phyloP scores from a whole-genome alignment of 2,329 filamentous ascomycete genomes.

The Apiospora phragmitis region DNA sequence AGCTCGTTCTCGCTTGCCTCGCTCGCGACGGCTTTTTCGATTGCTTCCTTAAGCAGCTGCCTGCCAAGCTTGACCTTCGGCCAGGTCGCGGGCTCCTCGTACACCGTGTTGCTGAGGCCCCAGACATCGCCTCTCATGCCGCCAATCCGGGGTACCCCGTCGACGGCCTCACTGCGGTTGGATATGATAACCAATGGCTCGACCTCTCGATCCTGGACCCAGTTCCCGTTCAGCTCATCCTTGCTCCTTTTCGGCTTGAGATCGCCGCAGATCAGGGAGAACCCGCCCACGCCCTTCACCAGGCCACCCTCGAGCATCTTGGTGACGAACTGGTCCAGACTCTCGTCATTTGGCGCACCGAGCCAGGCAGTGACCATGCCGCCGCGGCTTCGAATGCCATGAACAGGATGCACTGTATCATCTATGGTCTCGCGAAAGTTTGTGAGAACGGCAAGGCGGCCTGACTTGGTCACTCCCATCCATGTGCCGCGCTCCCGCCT shows the following conservation, averaged over 20 bases:
- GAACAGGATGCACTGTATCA: slow-evolving; percentile 52
- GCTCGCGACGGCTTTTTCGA: slow-evolving; percentile 41
- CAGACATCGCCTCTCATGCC: slow-evolving; percentile 52
- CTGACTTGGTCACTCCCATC: slow-evolving; percentile 62
- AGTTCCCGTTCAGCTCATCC: slow-evolving; percentile 16
- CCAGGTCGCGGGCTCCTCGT: slow-evolving; percentile 55
- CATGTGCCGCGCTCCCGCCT: slow-evolving; percentile 64
- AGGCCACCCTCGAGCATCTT: slow-evolving; percentile 52
- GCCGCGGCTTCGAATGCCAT: slow-evolving; percentile 59
- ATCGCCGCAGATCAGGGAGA: slow-evolving; percentile 66
- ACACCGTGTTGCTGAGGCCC: slow-evolving; percentile 64
- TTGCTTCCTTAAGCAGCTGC: slow-evolving; percentile 42
- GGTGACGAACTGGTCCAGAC: slow-evolving; percentile 51
- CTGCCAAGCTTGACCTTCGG: slow-evolving; percentile 60
- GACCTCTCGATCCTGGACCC: slow-evolving; percentile 25
- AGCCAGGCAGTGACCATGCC: slow-evolving; percentile 66
- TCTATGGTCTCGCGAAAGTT: slow-evolving; percentile 62
- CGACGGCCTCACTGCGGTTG: slow-evolving; percentile 55
- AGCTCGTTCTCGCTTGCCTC: slow-evolving; percentile 47
- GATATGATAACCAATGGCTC: slow-evolving; percentile 62
- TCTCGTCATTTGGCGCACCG: slow-evolving; percentile 47
- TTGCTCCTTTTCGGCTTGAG: slow-evolving; percentile 37
- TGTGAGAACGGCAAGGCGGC: slow-evolving; percentile 64
- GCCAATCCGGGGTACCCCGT: slow-evolving; percentile 59
- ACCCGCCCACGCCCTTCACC: slow-evolving; percentile 64